These are phyloP conservation scores for Dioscorea dumetorum DNA, from an alignment of 106 monocot species.

Conservation along the genomic window DNA sequence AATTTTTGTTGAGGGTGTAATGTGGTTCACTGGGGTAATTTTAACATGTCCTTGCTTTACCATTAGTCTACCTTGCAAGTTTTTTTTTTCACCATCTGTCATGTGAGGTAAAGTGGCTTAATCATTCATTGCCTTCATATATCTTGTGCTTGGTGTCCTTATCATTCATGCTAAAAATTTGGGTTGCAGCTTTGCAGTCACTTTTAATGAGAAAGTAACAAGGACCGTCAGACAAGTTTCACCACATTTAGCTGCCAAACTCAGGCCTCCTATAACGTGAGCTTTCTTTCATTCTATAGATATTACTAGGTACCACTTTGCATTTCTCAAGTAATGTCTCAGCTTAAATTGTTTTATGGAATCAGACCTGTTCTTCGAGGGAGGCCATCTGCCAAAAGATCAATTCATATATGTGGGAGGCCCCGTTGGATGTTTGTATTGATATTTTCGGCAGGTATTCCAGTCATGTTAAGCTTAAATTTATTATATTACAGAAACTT, in stretches of 20 bases:
- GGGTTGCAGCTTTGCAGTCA: conserved; percentile 68
- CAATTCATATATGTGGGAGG: conserved; percentile 87
- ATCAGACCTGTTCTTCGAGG: conserved; percentile 91
- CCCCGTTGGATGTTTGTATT: conserved; percentile 97
- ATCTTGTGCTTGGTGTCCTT: background rate
- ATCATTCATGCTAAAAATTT: background rate
- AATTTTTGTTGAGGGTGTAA: too few relatives aligned
- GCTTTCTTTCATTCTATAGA: background rate
- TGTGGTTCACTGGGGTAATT: too few relatives aligned
- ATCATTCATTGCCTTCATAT: background rate
- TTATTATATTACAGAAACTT: too few relatives aligned
- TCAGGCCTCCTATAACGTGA: conserved; percentile 86
- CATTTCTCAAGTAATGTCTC: background rate
- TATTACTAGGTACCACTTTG: background rate
- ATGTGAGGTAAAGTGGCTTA: too few relatives aligned
- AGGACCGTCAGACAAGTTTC: conserved; percentile 78
- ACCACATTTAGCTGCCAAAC: conserved; percentile 80
- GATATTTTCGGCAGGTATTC: conserved; percentile 65
- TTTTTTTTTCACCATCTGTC: too few relatives aligned
- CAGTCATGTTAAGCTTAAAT: background rate
- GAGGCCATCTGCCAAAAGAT: conserved; percentile 63
- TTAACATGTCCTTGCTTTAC: too few relatives aligned
- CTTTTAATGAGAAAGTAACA: conserved; percentile 85
- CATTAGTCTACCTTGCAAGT: too few relatives aligned
- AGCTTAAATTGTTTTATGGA: background rate